These are phyloP conservation scores for Prunus mira DNA, from an alignment of 306 rosid genomes.

Conservation along the genomic window DNA sequence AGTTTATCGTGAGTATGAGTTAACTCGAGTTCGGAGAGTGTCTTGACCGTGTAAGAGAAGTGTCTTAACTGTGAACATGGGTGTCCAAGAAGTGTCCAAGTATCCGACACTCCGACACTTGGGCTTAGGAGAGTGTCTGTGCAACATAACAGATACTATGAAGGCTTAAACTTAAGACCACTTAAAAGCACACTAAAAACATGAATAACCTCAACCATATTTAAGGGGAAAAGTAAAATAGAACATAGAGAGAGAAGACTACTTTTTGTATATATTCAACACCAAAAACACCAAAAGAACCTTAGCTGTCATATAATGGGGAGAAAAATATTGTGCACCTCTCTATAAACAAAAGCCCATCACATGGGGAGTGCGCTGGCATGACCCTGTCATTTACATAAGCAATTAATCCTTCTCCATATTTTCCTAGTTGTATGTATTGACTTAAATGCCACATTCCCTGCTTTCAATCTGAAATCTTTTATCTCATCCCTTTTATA, in stretches of 20 bases:
- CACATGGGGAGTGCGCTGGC: conserved; percentile 72
- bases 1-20: no score
- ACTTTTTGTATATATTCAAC: background rate
- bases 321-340: background rate
- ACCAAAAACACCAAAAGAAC: conserved; percentile 3
- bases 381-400: conserved; percentile 38
- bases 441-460: conserved; percentile 24
- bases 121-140: no score
- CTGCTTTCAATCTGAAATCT: conserved; percentile 7
- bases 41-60: no score
- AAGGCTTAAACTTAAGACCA: no score
- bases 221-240: no score
- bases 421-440: conserved; percentile 22
- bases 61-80: rapidly evolving
- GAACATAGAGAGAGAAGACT: background rate
- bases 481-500: conserved; percentile 5
- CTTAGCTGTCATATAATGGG: conserved; percentile 9
- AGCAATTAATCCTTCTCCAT: conserved; percentile 23
- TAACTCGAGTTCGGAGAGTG: rapidly evolving
- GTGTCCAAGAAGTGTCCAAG: no score
- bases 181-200: no score
- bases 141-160: no score
- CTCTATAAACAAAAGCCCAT: conserved; percentile 31
- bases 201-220: no score
- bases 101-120: no score